Evolutionary conservation across 768 basidiomycete species (phyloP).

Genomic region (Boletus fagicola): DNA sequence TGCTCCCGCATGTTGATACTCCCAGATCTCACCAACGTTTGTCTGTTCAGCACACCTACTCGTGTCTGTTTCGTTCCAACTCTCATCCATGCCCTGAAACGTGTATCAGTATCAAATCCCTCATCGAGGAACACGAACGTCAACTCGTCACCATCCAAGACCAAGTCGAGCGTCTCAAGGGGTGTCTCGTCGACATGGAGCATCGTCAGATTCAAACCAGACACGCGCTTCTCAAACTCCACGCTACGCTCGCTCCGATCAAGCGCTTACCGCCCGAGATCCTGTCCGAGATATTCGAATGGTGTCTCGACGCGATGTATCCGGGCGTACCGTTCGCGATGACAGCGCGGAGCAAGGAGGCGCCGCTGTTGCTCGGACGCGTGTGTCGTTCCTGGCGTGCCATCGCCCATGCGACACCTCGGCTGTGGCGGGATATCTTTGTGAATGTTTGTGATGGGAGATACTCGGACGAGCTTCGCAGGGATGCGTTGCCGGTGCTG

Average conservation of each 20-base stretch:
- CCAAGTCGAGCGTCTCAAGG: slow-evolving; percentile 8
- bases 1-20: neutral
- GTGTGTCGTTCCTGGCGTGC: slow-evolving; percentile 32
- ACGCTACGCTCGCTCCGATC: slow-evolving; percentile 20
- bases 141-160: slow-evolving; percentile 15
- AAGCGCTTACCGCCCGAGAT: slow-evolving; percentile 27
- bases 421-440: slow-evolving; percentile 25
- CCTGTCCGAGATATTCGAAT: slow-evolving; percentile 26
- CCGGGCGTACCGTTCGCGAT: neutral
- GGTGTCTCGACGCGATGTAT: slow-evolving; percentile 12
- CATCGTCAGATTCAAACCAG: slow-evolving; percentile 1
- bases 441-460: slow-evolving; percentile 22
- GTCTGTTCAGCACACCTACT: slow-evolving; percentile 9
- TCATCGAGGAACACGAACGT: slow-evolving; percentile 16
- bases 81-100: slow-evolving; percentile 12
- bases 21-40: neutral
- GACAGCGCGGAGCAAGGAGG: slow-evolving; percentile 4
- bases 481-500: slow-evolving; percentile 20
- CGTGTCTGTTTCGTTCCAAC: slow-evolving; percentile 16
- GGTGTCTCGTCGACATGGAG: slow-evolving; percentile 13
- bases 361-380: slow-evolving; percentile 30
- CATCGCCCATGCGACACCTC: slow-evolving; percentile 25
- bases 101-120: slow-evolving; percentile 8
- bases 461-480: slow-evolving; percentile 19
- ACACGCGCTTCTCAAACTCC: slow-evolving; percentile 15